Evolutionary conservation across 2,329 filamentous ascomycete species (phyloP), one percentile per base, ranked within the genome.

Genomic region (Apiospora saccharicola): DNA sequence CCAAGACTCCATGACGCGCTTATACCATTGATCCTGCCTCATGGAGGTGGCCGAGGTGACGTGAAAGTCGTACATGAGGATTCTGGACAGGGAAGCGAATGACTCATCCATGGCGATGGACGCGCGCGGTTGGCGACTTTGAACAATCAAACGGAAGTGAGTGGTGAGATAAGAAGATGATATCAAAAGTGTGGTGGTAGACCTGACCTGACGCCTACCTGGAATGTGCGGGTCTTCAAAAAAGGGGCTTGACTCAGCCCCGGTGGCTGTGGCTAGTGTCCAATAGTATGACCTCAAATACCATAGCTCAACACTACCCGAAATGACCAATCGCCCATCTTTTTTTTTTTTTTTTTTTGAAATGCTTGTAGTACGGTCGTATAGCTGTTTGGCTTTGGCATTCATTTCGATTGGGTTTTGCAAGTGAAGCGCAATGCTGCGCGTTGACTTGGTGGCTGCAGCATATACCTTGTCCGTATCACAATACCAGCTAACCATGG

Each of bases 1-100:
- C 57, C 57, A 64, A 41, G 34, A 64, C 34, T 64, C 19, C 57
- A 64, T 64, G 34, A 19, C n/a, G 3, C 57, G 57, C n/a, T 64
- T 64, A n/a, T 64, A 64, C 30, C 34, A 64, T 41, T 64, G 57
- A 10, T 64, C 34, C 19, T 64, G 57, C 4, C 57, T 12, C 57
- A 64, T 64, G 19, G 57, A 64, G 16, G 30, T 64, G 30, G 57
- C 57, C 8, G 57, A 4, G 19, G 22, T 64, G 34, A 64, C 30
- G 34, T 41, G 34, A 2, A 64, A 41, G 57, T n/a, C 19, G 34
- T 64, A 34, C 30, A 41, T 34, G 1, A 64, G 57, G 4, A 37
- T n/a, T 13, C 19, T 41, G 57, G 30, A 6, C 30, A 64, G 19
- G 19, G 57, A 64, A n/a, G 34, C 7, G 19, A n/a, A 12, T 22